Conservation (phyloP, 2,329 filamentous ascomycete genomes). For the Orbilia quercus region DNA sequence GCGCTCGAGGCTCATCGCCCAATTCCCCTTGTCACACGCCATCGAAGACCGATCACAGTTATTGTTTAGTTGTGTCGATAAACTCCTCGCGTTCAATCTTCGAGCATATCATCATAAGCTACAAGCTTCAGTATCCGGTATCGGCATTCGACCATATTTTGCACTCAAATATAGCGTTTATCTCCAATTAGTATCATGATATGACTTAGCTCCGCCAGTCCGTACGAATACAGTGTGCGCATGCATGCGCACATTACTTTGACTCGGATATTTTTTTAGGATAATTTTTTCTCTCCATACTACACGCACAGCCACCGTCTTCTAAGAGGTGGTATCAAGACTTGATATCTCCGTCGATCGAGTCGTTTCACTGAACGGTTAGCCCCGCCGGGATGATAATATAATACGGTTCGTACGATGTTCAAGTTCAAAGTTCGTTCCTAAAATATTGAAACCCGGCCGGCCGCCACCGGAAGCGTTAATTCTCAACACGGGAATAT, state of each 20-base stretch:
- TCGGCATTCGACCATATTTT: constrained; percentile 2
- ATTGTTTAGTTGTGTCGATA: constrained; percentile 35
- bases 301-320: constrained; percentile 39
- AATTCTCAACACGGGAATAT: constrained; percentile 28
- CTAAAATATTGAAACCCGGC: too few species aligned
- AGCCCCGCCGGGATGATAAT: constrained; percentile 18
- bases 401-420: constrained; percentile 33
- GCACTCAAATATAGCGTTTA: too few species aligned
- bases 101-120: constrained; percentile 1
- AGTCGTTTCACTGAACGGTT: constrained; percentile 8
- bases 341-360: constrained; percentile 33
- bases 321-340: background rate
- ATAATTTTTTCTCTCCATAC: constrained; percentile 31
- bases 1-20: constrained; percentile 5
- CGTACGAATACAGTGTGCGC: constrained; percentile 6
- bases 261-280: constrained; percentile 51
- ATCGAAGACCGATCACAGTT: constrained; percentile 11
- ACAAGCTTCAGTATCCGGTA: constrained; percentile 10
- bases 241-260: constrained; percentile 13
- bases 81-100: constrained; percentile 14
- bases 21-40: constrained; percentile 32
- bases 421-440: background rate
- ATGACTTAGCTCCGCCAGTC: too few species aligned
- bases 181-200: too few species aligned
- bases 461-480: constrained; percentile 22